Base-by-base conservation (phyloP, 345 rosid genomes). In the Pugionium cornutum region DNA sequence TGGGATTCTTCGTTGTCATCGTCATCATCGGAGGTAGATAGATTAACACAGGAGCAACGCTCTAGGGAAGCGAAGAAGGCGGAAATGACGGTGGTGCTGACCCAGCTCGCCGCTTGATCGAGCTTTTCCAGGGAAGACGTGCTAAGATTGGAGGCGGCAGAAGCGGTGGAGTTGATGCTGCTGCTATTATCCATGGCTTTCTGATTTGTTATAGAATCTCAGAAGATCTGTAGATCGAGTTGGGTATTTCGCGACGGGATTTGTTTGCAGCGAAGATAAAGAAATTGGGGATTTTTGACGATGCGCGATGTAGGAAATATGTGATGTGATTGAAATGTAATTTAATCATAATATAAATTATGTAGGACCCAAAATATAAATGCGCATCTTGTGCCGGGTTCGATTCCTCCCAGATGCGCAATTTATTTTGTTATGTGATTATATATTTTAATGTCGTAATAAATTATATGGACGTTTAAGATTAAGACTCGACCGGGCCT, bases 41-140 rank as follows among this genome's bases (percentile, higher is more conserved):
- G 75, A 37, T 89, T 89, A 68, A 92, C 96, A 76, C 98, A 89
- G 43, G 96, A 78, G 80, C 81, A 91, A 25, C 96, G 98, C 67
- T 91, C 96, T 2, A 89, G 85, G 29, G 96, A 92, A 1, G 89
- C 83, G 76, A 92, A 92, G 78, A 89, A 92, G 65, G 95, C 95
- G 75, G 92, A 79, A 56, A 78, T 76, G 0, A 92, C 92, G 67
- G 86, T 70, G 76, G 88, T 50, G 80, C 92, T 73, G 67, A 89
- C 76, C 96, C 95, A 85, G 77, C 55, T 73, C 11, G 95, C 90
- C 55, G 84, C 81, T 40, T 71, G 74, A 69, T 81, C 86, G 2
- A 85, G 69, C 58, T 79, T 82, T 49, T 79, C 84, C 4, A 78
- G 49, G 9, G 81, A 81, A 8, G 77, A 58, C n/a, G 76, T 79